phyloP scores from a whole-genome alignment of 2,329 filamentous ascomycete genomes.

The Xylariaceae sp. region DNA sequence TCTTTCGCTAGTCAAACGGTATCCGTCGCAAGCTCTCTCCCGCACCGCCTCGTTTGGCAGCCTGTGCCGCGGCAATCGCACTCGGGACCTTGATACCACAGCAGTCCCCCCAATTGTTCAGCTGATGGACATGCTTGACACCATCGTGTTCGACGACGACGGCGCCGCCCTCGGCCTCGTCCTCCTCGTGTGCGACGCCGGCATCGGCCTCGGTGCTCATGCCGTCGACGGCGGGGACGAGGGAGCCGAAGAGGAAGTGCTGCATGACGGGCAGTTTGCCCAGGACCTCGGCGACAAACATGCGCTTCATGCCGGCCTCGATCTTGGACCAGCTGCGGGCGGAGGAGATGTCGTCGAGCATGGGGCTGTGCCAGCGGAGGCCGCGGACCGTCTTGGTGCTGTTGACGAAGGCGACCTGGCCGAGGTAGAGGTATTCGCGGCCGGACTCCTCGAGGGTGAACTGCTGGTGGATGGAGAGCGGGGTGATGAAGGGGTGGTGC shows the following conservation, averaged over 20 bases:
- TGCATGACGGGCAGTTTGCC: conserved; percentile 97
- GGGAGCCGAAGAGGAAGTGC: conserved; percentile 87
- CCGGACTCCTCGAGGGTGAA: conserved; percentile 82
- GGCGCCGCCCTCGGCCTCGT: conserved; percentile 51
- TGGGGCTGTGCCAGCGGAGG: conserved; percentile 91
- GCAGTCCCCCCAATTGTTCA: conserved; percentile 84
- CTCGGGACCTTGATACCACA: conserved; percentile 97
- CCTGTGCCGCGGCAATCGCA: conserved; percentile 82
- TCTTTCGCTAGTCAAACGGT: conserved; percentile 79
- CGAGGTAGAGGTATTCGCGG: conserved; percentile 80
- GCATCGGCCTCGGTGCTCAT: conserved; percentile 66
- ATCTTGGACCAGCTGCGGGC: conserved; percentile 89
- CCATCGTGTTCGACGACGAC: conserved; percentile 58
- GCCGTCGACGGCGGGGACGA: conserved; percentile 72
- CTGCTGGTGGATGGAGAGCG: conserved; percentile 77
- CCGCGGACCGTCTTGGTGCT: conserved; percentile 94
- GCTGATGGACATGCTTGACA: conserved; percentile 65
- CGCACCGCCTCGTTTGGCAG: conserved; percentile 70
- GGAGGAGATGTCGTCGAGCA: conserved; percentile 95
- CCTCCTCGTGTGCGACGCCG: conserved; percentile 41
- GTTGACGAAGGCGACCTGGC: conserved; percentile 91
- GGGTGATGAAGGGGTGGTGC: conserved; percentile 75
- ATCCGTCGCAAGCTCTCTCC: conserved; percentile 62
- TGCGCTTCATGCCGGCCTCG: conserved; percentile 89
- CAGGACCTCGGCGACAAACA: conserved; percentile 92